Conservation (phyloP, 495 filamentous ascomycete species). For the Podospora bellae-mahoneyi region DNA sequence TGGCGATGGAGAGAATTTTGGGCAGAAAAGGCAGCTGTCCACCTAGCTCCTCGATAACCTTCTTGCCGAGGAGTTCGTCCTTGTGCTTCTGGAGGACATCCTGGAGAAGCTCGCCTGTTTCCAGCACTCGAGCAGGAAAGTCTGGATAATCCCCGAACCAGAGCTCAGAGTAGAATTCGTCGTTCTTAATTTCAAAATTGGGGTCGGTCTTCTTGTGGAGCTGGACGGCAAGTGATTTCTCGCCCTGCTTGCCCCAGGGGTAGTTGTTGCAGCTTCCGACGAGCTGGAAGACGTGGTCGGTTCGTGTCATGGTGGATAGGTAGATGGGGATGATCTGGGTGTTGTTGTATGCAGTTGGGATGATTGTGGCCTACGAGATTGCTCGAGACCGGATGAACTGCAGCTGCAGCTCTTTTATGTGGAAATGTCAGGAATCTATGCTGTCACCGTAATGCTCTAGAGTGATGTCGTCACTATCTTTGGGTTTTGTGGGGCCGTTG, state of each 20-base stretch:
- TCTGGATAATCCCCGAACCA: conserved; percentile 82
- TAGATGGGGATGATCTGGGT: not conserved
- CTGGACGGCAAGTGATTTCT: conserved; percentile 65
- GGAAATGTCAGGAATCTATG: no score
- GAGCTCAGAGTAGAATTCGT: conserved; percentile 63
- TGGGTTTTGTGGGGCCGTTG: not conserved
- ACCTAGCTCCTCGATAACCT: conserved; percentile 60
- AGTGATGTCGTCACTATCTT: not conserved
- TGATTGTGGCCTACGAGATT: not conserved
- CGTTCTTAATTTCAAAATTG: conserved; percentile 66
- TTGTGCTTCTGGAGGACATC: conserved; percentile 63
- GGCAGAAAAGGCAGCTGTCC: conserved; percentile 69
- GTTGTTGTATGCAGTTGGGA: not conserved
- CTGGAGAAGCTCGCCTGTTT: conserved; percentile 60
- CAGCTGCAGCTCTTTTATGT: not conserved
- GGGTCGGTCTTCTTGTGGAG: conserved; percentile 63
- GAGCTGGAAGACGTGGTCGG: conserved; percentile 47
- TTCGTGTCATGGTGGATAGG: not conserved
- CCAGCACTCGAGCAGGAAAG: conserved; percentile 60
- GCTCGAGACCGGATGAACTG: not conserved
- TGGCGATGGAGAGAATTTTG: conserved; percentile 75
- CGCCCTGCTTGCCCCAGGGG: conserved; percentile 67
- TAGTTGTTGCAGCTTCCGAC: conserved; percentile 55
- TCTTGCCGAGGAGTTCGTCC: conserved; percentile 60
- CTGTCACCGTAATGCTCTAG: not conserved